These are phyloP conservation scores for Pluteus cervinus DNA, from an alignment of 768 basidiomycete genomes.

Conservation along the genomic window DNA sequence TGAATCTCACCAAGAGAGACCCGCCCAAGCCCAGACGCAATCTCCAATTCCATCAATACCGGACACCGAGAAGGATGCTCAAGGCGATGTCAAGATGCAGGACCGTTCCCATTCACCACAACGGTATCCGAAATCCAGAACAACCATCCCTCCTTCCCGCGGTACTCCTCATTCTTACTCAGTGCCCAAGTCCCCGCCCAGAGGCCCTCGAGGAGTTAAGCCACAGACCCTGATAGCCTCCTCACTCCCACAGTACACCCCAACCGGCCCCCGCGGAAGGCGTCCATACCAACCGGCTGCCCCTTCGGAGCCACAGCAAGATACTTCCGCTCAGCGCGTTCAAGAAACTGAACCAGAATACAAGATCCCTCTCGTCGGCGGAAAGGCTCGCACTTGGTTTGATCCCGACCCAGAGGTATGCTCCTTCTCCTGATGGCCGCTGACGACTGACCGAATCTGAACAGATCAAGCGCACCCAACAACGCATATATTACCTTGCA, in stretches of 20 bases:
- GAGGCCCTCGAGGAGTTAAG: slow-evolving; percentile 30
- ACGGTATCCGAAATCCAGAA: slow-evolving; percentile 15
- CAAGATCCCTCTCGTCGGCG: no score
- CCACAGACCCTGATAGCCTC: slow-evolving; percentile 13
- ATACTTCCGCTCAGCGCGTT: no score
- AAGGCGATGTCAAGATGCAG: slow-evolving; percentile 13
- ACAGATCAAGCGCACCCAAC: no score
- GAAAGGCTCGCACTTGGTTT: no score
- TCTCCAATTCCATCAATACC: background rate
- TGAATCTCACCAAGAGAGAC: slow-evolving; percentile 2
- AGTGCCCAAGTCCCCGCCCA: slow-evolving; percentile 31
- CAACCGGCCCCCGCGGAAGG: slow-evolving; percentile 12
- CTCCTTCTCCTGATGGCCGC: no score
- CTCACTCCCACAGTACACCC: slow-evolving; percentile 11
- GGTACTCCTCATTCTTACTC: slow-evolving; percentile 13
- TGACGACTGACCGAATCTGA: no score
- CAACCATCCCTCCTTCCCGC: slow-evolving; percentile 8
- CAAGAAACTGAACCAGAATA: no score
- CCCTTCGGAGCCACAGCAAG: no score
- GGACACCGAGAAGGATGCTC: slow-evolving; percentile 9
- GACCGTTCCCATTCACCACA: slow-evolving; percentile 17
- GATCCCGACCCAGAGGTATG: slow-evolving; percentile 17
- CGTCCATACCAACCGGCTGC: slow-evolving; percentile 10
- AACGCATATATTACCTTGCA: no score
- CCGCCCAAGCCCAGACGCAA: background rate